Evolutionary conservation across 2,329 filamentous ascomycete species (phyloP).

Genomic region (Hortaea sp.): DNA sequence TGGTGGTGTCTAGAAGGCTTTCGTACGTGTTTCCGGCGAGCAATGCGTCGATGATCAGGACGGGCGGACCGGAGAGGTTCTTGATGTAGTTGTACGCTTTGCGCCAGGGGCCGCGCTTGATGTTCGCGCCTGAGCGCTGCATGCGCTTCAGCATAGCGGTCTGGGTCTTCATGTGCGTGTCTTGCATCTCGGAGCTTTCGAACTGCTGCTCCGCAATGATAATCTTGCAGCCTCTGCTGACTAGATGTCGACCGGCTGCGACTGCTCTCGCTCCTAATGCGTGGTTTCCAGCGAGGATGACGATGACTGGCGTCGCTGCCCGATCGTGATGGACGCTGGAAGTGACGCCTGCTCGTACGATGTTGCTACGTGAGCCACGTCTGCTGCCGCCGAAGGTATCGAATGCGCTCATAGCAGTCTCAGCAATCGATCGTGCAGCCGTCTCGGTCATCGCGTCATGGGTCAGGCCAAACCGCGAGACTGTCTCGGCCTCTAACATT

Average conservation of each 20-base stretch:
- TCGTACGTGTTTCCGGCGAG: constrained; percentile 84
- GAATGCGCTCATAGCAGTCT: constrained; percentile 53
- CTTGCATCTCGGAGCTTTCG: constrained; percentile 67
- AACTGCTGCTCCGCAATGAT: constrained; percentile 76
- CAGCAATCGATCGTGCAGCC: constrained; percentile 76
- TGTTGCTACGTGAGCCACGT: constrained; percentile 20
- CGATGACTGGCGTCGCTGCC: constrained; percentile 46
- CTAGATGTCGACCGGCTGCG: constrained; percentile 75
- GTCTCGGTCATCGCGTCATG: constrained; percentile 91
- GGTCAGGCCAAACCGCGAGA: constrained; percentile 74
- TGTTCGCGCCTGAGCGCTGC: constrained; percentile 46
- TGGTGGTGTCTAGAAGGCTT: constrained; percentile 55
- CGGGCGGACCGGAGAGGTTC: constrained; percentile 53
- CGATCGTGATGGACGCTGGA: constrained; percentile 45
- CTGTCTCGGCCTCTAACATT: constrained; percentile 82
- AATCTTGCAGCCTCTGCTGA: constrained; percentile 71
- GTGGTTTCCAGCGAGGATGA: constrained; percentile 92
- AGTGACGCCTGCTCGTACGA: constrained; percentile 49
- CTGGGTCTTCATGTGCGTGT: constrained; percentile 73
- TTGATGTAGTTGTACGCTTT: constrained; percentile 46
- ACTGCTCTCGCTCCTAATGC: constrained; percentile 77
- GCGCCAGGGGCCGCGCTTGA: constrained; percentile 47
- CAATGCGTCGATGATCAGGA: constrained; percentile 79
- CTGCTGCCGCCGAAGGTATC: constrained; percentile 13
- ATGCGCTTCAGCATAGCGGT: constrained; percentile 75